Conservation (phyloP, 1,284 basidiomycete species). For the Melampsora occidentalis region DNA sequence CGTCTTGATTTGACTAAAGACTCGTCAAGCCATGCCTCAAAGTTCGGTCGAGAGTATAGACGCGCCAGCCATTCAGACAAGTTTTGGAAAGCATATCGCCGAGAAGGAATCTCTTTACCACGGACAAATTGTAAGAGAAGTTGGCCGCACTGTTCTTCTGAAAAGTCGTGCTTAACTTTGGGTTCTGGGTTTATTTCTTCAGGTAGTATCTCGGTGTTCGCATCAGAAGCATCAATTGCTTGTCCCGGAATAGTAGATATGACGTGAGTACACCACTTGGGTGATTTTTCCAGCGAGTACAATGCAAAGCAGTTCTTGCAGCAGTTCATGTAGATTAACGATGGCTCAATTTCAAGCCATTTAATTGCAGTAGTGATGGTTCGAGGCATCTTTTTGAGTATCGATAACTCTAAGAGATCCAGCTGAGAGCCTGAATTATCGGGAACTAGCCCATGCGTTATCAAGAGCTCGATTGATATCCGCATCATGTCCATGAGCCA, state of each 20-base stretch:
- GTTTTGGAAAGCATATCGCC: slow-evolving; percentile 19
- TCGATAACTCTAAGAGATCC: neutral
- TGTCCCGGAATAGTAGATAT: too few species aligned
- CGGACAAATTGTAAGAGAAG: neutral
- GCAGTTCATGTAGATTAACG: slow-evolving; percentile 4
- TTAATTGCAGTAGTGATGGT: neutral
- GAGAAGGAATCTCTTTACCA: neutral
- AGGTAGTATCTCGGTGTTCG: too few species aligned
- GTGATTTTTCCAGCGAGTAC: slow-evolving; percentile 15
- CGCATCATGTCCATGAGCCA: slow-evolving; percentile 20
- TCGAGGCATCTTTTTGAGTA: neutral
- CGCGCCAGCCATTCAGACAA: slow-evolving; percentile 27
- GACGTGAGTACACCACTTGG: neutral
- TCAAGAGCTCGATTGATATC: neutral
- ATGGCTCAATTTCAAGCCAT: neutral
- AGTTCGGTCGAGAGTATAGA: slow-evolving; percentile 20
- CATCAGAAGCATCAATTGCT: too few species aligned
- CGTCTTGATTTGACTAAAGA: neutral
- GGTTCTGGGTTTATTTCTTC: too few species aligned
- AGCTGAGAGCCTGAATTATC: neutral
- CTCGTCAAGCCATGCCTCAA: slow-evolving; percentile 2
- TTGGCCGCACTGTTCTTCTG: neutral
- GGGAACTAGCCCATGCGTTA: neutral
- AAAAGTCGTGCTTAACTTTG: too few species aligned
- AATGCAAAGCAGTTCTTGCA: slow-evolving; percentile 28